Percentiles rank a stretch among this genome's conserved stretches.
Conservation (phyloP, 1,139 yeast species). For the Candida gigantensis region DNA sequence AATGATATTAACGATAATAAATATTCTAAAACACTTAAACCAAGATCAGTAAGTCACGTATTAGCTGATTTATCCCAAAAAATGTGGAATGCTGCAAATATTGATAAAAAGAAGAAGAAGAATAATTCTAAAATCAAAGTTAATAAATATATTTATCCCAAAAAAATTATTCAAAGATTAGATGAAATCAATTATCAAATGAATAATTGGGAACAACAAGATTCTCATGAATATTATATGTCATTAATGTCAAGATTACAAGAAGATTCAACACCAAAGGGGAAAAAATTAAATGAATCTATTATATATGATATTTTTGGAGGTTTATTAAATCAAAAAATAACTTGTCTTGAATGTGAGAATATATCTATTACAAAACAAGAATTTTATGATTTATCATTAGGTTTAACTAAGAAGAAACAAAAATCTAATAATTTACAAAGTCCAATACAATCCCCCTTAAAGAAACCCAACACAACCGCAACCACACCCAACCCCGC, state of each 20-base stretch:
- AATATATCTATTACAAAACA: slow-evolving; percentile 87
- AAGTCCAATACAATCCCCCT: no score
- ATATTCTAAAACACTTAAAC: slow-evolving; percentile 32
- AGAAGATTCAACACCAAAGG: slow-evolving; percentile 90
- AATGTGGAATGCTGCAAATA: slow-evolving; percentile 56
- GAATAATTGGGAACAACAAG: slow-evolving; percentile 98
- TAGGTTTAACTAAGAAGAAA: slow-evolving; percentile 58
- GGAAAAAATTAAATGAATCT: slow-evolving; percentile 76
- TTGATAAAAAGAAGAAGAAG: slow-evolving; percentile 12
- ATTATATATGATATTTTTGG: slow-evolving; percentile 92
- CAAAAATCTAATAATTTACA: slow-evolving; percentile 4
- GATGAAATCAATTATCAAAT: slow-evolving; percentile 92
- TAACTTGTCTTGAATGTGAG: slow-evolving; percentile 78
- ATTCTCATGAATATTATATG: slow-evolving; percentile 96
- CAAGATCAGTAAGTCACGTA: slow-evolving; percentile 66
- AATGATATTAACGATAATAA: slow-evolving; percentile 57
- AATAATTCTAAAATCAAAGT: not conserved
- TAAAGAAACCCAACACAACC: no score
- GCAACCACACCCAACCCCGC: no score
- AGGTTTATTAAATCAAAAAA: slow-evolving; percentile 80
- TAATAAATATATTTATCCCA: slow-evolving; percentile 61
- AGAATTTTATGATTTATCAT: slow-evolving; percentile 88
- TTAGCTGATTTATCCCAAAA: slow-evolving; percentile 70
- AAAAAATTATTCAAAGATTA: slow-evolving; percentile 66
- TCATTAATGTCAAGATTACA: slow-evolving; percentile 83